Percentiles rank a stretch among this genome's conserved stretches.
These are phyloP conservation scores for Ophiostoma tasmaniense DNA, from an alignment of 2,329 filamentous ascomycete genomes.

Conservation along the genomic window DNA sequence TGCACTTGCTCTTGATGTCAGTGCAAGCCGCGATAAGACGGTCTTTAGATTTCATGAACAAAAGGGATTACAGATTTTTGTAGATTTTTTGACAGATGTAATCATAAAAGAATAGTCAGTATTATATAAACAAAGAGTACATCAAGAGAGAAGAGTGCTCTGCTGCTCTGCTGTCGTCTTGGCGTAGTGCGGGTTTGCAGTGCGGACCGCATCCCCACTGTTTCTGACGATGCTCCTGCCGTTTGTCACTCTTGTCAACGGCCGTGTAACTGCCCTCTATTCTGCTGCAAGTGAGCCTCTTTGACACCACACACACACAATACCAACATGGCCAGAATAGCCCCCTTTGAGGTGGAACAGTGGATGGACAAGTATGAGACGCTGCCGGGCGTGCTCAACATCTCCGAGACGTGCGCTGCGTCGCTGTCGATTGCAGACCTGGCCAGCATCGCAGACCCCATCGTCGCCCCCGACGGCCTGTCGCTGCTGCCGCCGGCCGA, in stretches of 20 bases:
- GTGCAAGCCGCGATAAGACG: not conserved
- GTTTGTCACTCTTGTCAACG: too few species aligned
- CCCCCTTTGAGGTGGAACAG: constrained; percentile 62
- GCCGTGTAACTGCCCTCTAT: too few species aligned
- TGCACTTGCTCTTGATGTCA: not conserved
- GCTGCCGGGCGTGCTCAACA: constrained; percentile 53
- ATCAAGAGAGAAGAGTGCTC: too few species aligned
- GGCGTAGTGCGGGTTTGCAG: not conserved
- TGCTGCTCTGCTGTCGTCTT: not conserved
- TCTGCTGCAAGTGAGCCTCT: too few species aligned
- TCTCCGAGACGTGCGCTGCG: constrained; percentile 71
- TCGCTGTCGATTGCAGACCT: constrained; percentile 66
- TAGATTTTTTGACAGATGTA: not conserved
- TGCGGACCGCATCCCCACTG: not conserved
- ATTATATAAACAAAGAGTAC: not conserved
- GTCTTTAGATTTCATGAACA: too few species aligned
- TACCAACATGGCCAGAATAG: constrained; percentile 36
- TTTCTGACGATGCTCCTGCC: not conserved
- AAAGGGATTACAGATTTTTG: not conserved
- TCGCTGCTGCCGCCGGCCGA: constrained; percentile 22
- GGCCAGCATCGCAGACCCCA: constrained; percentile 44
- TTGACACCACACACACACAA: not conserved
- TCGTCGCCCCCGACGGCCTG: constrained; percentile 30
- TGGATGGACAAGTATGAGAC: constrained; percentile 57
- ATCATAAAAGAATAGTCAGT: not conserved